Evolutionary conservation across 768 basidiomycete genomes (phyloP).

Genomic region (Amanita molliuscula): DNA sequence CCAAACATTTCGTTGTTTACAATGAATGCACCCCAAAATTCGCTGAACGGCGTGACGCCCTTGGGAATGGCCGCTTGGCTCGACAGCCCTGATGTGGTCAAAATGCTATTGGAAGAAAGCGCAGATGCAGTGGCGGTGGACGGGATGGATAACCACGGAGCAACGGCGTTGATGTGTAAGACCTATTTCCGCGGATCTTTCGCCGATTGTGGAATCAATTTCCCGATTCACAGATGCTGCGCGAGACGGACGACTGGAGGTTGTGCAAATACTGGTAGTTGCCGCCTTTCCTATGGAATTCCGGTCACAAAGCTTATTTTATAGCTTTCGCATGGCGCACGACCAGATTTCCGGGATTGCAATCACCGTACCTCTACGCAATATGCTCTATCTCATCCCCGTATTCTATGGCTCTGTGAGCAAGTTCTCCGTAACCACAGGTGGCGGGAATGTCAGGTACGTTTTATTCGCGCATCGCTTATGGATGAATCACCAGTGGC

Average conservation of each 20-base stretch:
- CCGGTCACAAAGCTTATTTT: constrained; percentile 1
- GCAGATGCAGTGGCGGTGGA: constrained; percentile 57
- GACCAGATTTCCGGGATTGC: constrained; percentile 63
- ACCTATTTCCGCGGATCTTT: constrained; percentile 11
- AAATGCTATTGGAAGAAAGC: constrained; percentile 53
- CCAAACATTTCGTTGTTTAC: constrained; percentile 55
- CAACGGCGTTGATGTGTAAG: constrained; percentile 81
- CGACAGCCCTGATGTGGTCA: constrained; percentile 50
- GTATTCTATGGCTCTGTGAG: constrained; percentile 64
- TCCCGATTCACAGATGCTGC: constrained; percentile 47
- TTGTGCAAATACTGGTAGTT: constrained; percentile 58
- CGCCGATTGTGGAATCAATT: constrained; percentile 10
- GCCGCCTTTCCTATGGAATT: background rate
- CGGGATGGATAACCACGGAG: constrained; percentile 64
- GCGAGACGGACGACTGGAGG: constrained; percentile 58
- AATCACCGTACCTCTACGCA: constrained; percentile 67
- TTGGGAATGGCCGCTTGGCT: constrained; percentile 76
- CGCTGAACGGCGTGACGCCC: constrained; percentile 66
- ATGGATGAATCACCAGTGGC: background rate
- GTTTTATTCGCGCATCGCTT: constrained; percentile 4
- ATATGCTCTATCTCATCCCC: constrained; percentile 52
- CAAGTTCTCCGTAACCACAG: constrained; percentile 49
- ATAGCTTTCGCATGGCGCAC: constrained; percentile 59
- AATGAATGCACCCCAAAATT: constrained; percentile 62
- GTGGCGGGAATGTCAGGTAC: constrained; percentile 49